Conservation (phyloP, 257 asterid species). For the Verbascum thapsus region DNA sequence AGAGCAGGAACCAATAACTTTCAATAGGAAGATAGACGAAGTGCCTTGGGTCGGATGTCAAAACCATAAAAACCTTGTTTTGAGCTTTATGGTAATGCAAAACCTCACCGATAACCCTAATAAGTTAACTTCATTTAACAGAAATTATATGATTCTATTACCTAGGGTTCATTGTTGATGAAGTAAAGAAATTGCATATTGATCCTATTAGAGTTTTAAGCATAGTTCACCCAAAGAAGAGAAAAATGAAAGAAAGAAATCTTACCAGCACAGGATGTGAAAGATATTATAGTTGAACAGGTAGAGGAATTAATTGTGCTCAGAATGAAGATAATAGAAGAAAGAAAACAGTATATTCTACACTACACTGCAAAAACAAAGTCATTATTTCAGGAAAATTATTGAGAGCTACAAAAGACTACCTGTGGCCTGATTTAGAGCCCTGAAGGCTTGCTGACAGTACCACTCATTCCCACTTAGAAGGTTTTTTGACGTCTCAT, state of each 20-base stretch:
- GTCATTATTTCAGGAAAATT: not conserved
- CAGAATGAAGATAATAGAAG: not conserved
- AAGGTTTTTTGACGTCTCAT: conserved; percentile 75
- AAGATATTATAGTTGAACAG: not conserved
- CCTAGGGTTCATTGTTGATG: not conserved
- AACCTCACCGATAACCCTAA: not conserved
- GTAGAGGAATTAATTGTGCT: not conserved
- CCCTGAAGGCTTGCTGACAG: conserved; percentile 96
- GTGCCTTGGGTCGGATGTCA: not conserved
- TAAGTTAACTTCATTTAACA: conserved; percentile 1
- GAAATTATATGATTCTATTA: not conserved
- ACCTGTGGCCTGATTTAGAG: conserved; percentile 99
- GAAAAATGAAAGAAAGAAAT: not conserved
- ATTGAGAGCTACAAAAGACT: conserved; percentile 17
- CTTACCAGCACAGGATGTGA: not conserved
- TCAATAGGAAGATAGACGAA: not conserved
- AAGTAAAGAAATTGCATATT: conserved; percentile 1
- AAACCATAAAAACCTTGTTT: not conserved
- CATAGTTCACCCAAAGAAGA: not conserved
- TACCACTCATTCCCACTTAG: conserved; percentile 94
- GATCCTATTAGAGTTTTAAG: not conserved
- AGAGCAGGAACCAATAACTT: not conserved
- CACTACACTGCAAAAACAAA: not conserved
- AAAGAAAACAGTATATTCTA: conserved; percentile 7
- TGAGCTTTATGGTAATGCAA: not conserved